Evolutionary conservation across 2,329 filamentous ascomycete species (phyloP).

Genomic region (Fusarium citri): DNA sequence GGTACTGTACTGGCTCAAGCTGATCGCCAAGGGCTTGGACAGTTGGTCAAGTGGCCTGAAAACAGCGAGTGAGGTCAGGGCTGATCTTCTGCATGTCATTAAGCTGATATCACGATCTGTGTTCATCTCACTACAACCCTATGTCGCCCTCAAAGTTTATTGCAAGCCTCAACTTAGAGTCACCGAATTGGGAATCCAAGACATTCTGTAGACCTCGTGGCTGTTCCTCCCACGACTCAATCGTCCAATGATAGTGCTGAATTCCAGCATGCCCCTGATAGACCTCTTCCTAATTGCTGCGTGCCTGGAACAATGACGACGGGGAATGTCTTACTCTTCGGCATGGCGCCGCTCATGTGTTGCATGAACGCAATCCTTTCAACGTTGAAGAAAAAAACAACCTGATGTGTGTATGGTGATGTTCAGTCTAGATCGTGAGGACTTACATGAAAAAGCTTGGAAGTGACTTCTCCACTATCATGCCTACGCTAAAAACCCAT

Average conservation of each 20-base stretch:
- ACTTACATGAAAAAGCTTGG: constrained; percentile 1
- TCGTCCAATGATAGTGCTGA: constrained; percentile 25
- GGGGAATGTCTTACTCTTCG: constrained; percentile 15
- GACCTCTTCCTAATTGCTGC: constrained; percentile 22
- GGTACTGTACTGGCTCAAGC: not conserved
- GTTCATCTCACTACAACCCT: not conserved
- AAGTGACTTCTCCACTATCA: constrained; percentile 15
- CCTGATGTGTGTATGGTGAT: not conserved
- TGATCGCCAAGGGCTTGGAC: not conserved
- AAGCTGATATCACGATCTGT: not conserved
- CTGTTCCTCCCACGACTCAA: constrained; percentile 8
- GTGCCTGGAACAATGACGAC: constrained; percentile 19
- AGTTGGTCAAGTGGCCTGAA: not conserved
- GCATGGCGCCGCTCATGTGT: constrained; percentile 27
- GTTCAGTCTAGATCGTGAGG: not conserved
- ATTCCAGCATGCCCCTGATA: constrained; percentile 36
- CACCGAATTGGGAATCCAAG: constrained; percentile 6
- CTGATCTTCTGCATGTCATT: constrained; percentile 15
- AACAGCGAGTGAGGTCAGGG: not conserved
- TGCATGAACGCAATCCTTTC: constrained; percentile 13
- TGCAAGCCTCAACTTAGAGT: constrained; percentile 13
- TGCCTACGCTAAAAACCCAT: not conserved
- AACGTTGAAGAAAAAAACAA: not conserved
- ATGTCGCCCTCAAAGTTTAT: constrained; percentile 7
- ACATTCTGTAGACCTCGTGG: constrained; percentile 17